Evolutionary conservation across 768 basidiomycete species (phyloP), one percentile per base, ranked within the genome.

Genomic region (Kondoa subrosea): DNA sequence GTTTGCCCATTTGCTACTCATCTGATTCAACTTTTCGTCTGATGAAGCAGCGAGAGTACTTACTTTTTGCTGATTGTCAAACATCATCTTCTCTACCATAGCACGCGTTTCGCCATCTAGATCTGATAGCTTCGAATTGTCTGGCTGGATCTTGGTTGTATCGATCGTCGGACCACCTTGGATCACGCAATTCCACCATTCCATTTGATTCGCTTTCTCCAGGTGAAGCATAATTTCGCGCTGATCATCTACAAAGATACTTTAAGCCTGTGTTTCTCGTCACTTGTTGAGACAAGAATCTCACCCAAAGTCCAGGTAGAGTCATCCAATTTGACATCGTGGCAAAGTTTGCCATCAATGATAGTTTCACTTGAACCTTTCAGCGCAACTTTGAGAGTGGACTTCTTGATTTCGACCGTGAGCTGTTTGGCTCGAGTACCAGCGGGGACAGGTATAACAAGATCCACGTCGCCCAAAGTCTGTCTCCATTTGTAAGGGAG

Each of bases 1-100:
- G 74, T 40, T 70, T 71, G 62, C 74, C 74, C 73, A 73, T 72
- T 69, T 73, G 70, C 73, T 71, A 63, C 21, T 34, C 25, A 66
- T 29, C 27, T 4, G 17, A n/a, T 40, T 31, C n/a, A 1, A 64
- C 32, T 27, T n/a, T 40, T 17, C 21, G 17, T 57, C 21, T 15
- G 50, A 59, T 26, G 25, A 34, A 59, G 58, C 2, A 21, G 61
- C 33, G 21, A 30, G 31, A 4, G n/a, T 31, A 34, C 64, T 34
- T 57, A 76, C 77, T 73, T 79, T 79, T 69, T 79, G 78, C 56
- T 77, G 76, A 66, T 80, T 79, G 72, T 79, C 79, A 67, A 76
- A 80, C 93, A 99, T 97, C 95, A 99, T 99, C 81, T 99, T 99
- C 78, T 99, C 95, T 2, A 99, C 95, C 88, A 99, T 88, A 1